These are phyloP conservation scores for Pachysandra terminalis DNA, from an alignment of 164 flowering plant genomes.

Conservation along the genomic window DNA sequence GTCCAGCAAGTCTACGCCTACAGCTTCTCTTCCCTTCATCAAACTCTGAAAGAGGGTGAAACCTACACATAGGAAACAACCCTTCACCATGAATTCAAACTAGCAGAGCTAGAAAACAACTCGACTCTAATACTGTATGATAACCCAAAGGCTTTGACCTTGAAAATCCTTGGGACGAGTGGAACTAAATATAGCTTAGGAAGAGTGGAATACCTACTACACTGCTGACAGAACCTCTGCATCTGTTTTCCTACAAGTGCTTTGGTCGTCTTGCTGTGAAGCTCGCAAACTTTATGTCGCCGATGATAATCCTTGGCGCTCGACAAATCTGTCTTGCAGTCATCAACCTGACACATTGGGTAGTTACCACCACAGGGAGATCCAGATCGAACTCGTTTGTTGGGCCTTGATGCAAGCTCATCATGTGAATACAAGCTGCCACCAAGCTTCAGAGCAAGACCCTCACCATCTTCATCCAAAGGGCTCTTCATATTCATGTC, in stretches of 20 bases:
- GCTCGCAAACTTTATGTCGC: constrained; percentile 83
- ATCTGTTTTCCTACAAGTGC: constrained; percentile 73
- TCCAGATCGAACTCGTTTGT: constrained; percentile 69
- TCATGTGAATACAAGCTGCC: constrained; percentile 31
- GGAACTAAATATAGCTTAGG: too few relatives aligned
- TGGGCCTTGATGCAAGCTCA: constrained; percentile 37
- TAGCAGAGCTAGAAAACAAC: too few relatives aligned
- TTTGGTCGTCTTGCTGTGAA: constrained; percentile 74
- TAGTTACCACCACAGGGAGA: constrained; percentile 52
- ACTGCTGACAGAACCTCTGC: constrained; percentile 97
- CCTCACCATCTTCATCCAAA: constrained; percentile 35
- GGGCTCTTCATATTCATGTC: constrained; percentile 12
- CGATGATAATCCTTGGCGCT: constrained; percentile 85
- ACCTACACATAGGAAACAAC: constrained; percentile 38
- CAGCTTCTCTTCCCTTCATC: constrained; percentile 97
- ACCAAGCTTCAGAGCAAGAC: constrained; percentile 55
- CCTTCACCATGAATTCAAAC: background rate
- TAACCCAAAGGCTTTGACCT: too few relatives aligned
- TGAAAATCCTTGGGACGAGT: too few relatives aligned
- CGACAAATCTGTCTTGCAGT: constrained; percentile 70
- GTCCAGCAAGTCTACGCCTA: constrained; percentile 93
- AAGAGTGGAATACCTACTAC: constrained; percentile 61
- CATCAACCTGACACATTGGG: constrained; percentile 89
- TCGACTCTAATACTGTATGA: too few relatives aligned
- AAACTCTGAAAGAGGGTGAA: constrained; percentile 83